Conservation (phyloP, 2,329 filamentous ascomycete genomes). For the Alternaria angustiovoidea region DNA sequence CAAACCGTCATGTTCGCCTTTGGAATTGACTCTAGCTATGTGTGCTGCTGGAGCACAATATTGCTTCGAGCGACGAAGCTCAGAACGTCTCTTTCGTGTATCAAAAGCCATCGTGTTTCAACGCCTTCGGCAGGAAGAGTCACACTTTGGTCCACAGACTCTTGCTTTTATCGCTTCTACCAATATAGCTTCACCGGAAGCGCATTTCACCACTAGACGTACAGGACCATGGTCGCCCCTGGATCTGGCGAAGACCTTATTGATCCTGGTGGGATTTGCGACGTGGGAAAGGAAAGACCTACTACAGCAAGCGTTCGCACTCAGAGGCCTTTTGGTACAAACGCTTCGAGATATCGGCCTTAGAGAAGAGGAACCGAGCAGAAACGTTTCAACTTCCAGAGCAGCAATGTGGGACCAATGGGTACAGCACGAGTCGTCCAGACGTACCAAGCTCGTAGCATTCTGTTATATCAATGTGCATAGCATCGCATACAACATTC, state of each 20-base stretch:
- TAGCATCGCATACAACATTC: constrained; percentile 42
- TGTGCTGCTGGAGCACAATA: constrained; percentile 46
- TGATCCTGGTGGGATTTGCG: constrained; percentile 42
- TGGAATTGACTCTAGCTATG: constrained; percentile 45
- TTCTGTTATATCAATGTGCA: constrained; percentile 47
- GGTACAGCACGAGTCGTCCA: constrained; percentile 38
- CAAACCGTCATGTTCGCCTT: constrained; percentile 38
- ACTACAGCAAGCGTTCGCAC: constrained; percentile 41
- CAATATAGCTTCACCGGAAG: constrained; percentile 19
- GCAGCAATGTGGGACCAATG: constrained; percentile 42
- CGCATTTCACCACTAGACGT: constrained; percentile 14
- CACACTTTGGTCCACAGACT: constrained; percentile 34
- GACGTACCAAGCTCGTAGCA: constrained; percentile 43
- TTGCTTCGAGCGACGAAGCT: constrained; percentile 43
- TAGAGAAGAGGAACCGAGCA: constrained; percentile 25
- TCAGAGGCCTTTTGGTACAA: constrained; percentile 39
- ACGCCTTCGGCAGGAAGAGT: constrained; percentile 35
- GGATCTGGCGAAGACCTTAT: constrained; percentile 39
- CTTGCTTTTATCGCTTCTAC: constrained; percentile 29
- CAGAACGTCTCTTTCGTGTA: constrained; percentile 39
- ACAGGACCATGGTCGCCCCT: constrained; percentile 37
- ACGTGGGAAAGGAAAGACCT: constrained; percentile 44
- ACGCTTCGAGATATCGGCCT: constrained; percentile 40
- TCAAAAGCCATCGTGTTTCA: constrained; percentile 42
- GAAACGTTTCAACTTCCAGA: constrained; percentile 22